Conservation (phyloP, 768 basidiomycete species). For the Boletus patriciae region DNA sequence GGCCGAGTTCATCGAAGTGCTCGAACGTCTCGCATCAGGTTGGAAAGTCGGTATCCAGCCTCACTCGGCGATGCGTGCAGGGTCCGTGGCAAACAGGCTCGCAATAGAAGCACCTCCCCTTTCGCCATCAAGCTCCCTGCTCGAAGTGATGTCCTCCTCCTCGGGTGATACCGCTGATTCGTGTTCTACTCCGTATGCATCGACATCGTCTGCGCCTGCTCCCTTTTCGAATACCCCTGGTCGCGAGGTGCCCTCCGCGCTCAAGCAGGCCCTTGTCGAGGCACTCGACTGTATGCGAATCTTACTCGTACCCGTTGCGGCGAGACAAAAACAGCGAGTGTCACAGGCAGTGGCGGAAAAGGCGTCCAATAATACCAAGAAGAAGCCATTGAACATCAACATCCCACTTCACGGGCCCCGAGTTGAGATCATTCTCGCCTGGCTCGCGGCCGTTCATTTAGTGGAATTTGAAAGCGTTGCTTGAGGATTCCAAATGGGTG, state of each 20-base stretch:
- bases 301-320: slow-evolving; percentile 67
- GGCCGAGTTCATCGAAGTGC: slow-evolving; percentile 82
- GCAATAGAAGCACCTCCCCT: slow-evolving; percentile 40
- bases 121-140: slow-evolving; percentile 23
- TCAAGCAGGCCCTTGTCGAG: slow-evolving; percentile 40
- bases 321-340: slow-evolving; percentile 59
- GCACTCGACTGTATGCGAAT: slow-evolving; percentile 69
- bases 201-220: slow-evolving; percentile 23
- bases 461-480: slow-evolving; percentile 59
- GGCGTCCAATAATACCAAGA: slow-evolving; percentile 38
- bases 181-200: slow-evolving; percentile 14
- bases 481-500: slow-evolving; percentile 8
- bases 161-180: slow-evolving; percentile 26
- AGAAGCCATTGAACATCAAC: slow-evolving; percentile 67
- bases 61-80: slow-evolving; percentile 44
- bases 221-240: slow-evolving; percentile 26
- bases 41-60: slow-evolving; percentile 69
- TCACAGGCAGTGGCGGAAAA: slow-evolving; percentile 54
- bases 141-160: slow-evolving; percentile 24
- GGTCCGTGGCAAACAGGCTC: slow-evolving; percentile 40
- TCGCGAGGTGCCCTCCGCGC: slow-evolving; percentile 17
- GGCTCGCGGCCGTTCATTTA: slow-evolving; percentile 80
- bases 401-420: slow-evolving; percentile 85
- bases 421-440: slow-evolving; percentile 82
- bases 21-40: slow-evolving; percentile 75